These are phyloP conservation scores for Paraphaeosphaeria minitans DNA, from an alignment of 2,329 filamentous ascomycete species.

Conservation along the genomic window DNA sequence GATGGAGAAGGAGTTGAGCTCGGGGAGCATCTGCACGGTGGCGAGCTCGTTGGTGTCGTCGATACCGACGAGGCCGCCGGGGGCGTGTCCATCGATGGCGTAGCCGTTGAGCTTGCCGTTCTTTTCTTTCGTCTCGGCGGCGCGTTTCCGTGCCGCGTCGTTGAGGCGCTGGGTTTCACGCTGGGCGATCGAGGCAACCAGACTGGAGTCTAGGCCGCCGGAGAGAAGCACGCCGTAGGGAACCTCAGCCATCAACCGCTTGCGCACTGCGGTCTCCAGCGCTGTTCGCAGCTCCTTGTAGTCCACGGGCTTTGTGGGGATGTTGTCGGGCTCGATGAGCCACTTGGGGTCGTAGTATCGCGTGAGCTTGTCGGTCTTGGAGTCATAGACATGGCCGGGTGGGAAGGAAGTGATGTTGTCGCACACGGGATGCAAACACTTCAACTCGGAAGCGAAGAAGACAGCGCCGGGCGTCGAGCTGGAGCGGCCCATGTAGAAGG, in stretches of 20 bases:
- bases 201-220: constrained; percentile 91
- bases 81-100: constrained; percentile 29
- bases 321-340: constrained; percentile 78
- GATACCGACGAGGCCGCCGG: constrained; percentile 77
- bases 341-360: constrained; percentile 91
- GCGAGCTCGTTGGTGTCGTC: constrained; percentile 89
- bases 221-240: constrained; percentile 96
- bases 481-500: constrained; percentile 91
- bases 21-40: constrained; percentile 87
- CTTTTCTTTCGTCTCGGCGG: constrained; percentile 49
- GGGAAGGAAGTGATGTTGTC: constrained; percentile 95
- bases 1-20: constrained; percentile 99
- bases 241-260: constrained; percentile 98
- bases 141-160: constrained; percentile 59
- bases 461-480: constrained; percentile 81
- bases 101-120: constrained; percentile 54
- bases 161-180: constrained; percentile 83
- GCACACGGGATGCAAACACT: constrained; percentile 90
- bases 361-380: constrained; percentile 80
- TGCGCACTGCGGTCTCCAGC: constrained; percentile 89
- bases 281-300: constrained; percentile 79
- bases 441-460: constrained; percentile 97
- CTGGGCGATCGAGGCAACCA: constrained; percentile 94
- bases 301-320: constrained; percentile 81
- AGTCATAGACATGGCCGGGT: constrained; percentile 95